These are phyloP conservation scores for Maudiozyma turicensis DNA, from an alignment of 805 yeast genomes.

Conservation along the genomic window DNA sequence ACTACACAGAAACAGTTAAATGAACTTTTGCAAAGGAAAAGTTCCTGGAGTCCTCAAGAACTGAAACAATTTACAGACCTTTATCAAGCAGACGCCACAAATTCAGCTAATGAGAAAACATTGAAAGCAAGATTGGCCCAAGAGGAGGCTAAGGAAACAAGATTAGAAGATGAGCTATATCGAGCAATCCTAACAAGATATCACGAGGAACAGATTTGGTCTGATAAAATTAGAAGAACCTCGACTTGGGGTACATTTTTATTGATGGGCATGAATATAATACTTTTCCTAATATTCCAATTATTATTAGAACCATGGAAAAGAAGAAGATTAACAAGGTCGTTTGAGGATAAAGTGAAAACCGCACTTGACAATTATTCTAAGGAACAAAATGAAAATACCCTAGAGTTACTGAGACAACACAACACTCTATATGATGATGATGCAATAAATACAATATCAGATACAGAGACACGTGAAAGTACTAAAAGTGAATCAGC, in stretches of 20 bases:
- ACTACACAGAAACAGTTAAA: conserved; percentile 76
- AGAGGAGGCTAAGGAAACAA: conserved; percentile 57
- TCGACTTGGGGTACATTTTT: conserved; percentile 96
- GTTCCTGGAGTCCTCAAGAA: conserved; percentile 70
- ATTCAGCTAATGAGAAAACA: conserved; percentile 49
- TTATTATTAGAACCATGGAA: conserved; percentile 93
- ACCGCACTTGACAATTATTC: conserved; percentile 35
- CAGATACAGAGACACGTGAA: background rate
- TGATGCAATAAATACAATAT: background rate
- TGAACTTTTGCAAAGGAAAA: conserved; percentile 76
- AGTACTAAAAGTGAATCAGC: background rate
- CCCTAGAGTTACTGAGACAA: background rate
- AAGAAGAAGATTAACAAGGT: conserved; percentile 63
- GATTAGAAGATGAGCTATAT: conserved; percentile 56
- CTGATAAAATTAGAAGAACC: conserved; percentile 87
- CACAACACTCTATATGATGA: background rate
- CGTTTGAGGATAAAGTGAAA: conserved; percentile 75
- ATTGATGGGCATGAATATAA: conserved; percentile 76
- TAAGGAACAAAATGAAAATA: background rate
- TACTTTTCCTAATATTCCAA: conserved; percentile 73
- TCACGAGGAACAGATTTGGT: conserved; percentile 97
- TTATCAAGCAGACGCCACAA: conserved; percentile 70
- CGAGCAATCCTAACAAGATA: conserved; percentile 77
- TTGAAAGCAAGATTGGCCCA: conserved; percentile 40
- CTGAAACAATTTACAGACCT: conserved; percentile 75